Percentiles rank a stretch among this genome's conserved stretches.
Evolutionary conservation across 257 asterid genomes (phyloP).

Genomic region (Capsicum baccatum): DNA sequence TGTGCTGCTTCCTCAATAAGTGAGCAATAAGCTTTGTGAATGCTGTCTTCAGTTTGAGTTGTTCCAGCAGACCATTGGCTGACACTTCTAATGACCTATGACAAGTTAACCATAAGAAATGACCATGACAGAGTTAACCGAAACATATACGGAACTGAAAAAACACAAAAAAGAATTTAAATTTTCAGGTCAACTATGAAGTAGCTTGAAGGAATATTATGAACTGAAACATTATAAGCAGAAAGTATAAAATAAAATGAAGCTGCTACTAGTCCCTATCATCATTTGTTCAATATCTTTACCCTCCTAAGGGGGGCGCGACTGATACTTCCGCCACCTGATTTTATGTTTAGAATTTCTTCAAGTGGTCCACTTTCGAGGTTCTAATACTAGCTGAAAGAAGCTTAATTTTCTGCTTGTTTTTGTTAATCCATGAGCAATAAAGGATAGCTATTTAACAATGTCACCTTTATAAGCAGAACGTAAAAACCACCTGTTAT

Average conservation of each 20-base stretch:
- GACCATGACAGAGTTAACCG: conserved; percentile 17
- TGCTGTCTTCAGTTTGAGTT: conserved; percentile 94
- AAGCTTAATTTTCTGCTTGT: conserved; percentile 1
- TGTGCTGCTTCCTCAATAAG: conserved; percentile 85
- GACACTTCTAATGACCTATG: conserved; percentile 90
- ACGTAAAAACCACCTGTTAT: neutral
- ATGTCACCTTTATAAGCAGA: conserved; percentile 18
- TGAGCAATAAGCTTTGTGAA: conserved; percentile 89
- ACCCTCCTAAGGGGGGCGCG: neutral
- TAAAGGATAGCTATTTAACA: conserved; percentile 4
- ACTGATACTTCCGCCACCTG: neutral
- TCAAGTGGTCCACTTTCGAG: neutral
- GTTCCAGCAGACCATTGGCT: conserved; percentile 99
- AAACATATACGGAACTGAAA: neutral
- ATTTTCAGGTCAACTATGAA: neutral
- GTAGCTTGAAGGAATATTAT: neutral
- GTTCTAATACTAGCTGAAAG: neutral
- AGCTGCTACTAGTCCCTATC: neutral
- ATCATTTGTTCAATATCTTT: neutral
- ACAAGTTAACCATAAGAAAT: conserved; percentile 19
- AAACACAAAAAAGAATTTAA: neutral
- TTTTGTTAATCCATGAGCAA: neutral
- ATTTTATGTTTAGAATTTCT: neutral
- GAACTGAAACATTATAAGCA: conserved; percentile 16
- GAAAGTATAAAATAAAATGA: neutral